Percentiles rank a stretch among this genome's conserved stretches.
Evolutionary conservation across 805 yeast genomes (phyloP).

Genomic region (Saturnispora zaruensis): DNA sequence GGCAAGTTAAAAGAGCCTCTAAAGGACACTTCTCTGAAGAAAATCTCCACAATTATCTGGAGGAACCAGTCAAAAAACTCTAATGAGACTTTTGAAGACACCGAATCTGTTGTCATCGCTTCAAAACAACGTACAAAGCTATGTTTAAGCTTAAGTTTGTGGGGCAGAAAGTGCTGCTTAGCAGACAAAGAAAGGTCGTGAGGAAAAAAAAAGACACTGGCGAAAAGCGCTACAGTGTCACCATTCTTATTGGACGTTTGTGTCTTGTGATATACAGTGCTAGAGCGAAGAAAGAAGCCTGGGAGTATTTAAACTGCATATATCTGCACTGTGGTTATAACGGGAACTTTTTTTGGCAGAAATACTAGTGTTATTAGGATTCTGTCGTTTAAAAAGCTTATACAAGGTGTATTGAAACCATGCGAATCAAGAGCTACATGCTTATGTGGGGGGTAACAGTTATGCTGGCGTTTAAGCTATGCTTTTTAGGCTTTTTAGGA

Average conservation of each 20-base stretch:
- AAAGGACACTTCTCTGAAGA: slow-evolving; percentile 82
- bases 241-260: neutral
- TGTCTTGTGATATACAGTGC: neutral
- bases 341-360: neutral
- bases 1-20: slow-evolving; percentile 75
- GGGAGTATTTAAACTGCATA: neutral
- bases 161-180: neutral
- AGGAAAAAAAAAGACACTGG: neutral
- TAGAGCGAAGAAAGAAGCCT: neutral
- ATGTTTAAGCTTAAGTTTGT: neutral
- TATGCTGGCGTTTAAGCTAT: neutral
- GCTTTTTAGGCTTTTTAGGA: neutral
- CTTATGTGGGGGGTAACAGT: neutral
- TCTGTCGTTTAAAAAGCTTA: neutral
- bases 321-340: neutral
- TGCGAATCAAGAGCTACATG: neutral
- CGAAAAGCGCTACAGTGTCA: neutral
- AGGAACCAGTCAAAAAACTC: slow-evolving; percentile 27
- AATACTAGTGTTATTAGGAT: neutral
- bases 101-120: neutral
- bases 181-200: neutral
- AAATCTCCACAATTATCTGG: slow-evolving; percentile 34
- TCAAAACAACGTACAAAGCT: neutral
- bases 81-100: slow-evolving; percentile 9
- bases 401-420: neutral